Evolutionary conservation across 345 rosid genomes (phyloP).

Genomic region (Noccaea bulbosa): DNA sequence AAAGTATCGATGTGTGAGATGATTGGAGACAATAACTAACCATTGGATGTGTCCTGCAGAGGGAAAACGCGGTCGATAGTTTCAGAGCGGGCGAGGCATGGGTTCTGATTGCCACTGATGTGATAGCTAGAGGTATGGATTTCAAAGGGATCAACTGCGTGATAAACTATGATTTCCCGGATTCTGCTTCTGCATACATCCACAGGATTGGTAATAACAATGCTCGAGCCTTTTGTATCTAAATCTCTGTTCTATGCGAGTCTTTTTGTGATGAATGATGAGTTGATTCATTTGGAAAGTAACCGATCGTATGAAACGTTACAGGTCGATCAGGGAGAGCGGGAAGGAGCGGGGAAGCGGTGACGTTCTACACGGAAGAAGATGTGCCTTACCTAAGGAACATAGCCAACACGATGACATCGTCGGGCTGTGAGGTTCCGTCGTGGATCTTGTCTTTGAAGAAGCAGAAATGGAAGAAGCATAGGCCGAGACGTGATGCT

Average conservation of each 20-base stretch:
- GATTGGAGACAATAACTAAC: conserved; percentile 12
- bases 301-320: not conserved
- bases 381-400: conserved; percentile 76
- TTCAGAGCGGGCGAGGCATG: conserved; percentile 89
- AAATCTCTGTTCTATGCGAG: not conserved
- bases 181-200: conserved; percentile 86
- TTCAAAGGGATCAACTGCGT: conserved; percentile 94
- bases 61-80: conserved; percentile 77
- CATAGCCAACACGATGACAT: conserved; percentile 81
- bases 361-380: conserved; percentile 80
- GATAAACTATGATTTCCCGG: conserved; percentile 93
- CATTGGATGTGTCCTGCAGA: conserved; percentile 48
- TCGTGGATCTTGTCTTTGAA: conserved; percentile 74
- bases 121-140: conserved; percentile 96
- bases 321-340: conserved; percentile 94
- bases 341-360: conserved; percentile 87
- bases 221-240: not conserved
- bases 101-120: conserved; percentile 96
- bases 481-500: conserved; percentile 71
- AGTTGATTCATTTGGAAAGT: not conserved
- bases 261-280: not conserved
- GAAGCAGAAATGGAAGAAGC: conserved; percentile 81
- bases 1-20: not conserved
- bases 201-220: conserved; percentile 83
- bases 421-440: conserved; percentile 94